phyloP scores from a whole-genome alignment of 1,284 basidiomycete genomes.

The Cutaneotrichosporon spelunceum region DNA sequence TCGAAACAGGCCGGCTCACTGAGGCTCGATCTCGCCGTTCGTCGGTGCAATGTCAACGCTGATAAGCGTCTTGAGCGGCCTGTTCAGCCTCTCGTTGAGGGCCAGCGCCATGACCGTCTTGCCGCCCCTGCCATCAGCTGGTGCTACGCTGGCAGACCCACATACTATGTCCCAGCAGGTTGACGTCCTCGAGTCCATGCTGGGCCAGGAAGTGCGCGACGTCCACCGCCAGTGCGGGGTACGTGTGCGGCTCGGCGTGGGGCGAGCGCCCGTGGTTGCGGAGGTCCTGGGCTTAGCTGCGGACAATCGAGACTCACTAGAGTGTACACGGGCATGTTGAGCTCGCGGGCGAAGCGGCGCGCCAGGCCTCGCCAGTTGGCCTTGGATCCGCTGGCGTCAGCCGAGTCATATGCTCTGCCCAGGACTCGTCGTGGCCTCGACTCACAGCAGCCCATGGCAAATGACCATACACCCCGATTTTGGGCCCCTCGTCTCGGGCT shows the following conservation, averaged over 20 bases:
- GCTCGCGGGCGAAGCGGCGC: conserved; percentile 52
- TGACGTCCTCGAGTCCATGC: conserved; percentile 47
- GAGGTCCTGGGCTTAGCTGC: conserved; percentile 53
- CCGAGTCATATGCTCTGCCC: too few relatives aligned
- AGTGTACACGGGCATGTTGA: conserved; percentile 55
- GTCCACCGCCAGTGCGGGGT: conserved; percentile 52
- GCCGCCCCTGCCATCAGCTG: conserved; percentile 52
- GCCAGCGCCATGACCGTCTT: conserved; percentile 58
- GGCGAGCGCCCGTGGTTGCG: conserved; percentile 58
- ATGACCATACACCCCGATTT: conserved; percentile 52
- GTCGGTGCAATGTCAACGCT: conserved; percentile 59
- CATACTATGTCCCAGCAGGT: conserved; percentile 59
- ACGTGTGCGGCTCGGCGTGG: conserved; percentile 54
- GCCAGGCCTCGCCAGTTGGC: conserved; percentile 59
- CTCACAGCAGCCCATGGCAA: conserved; percentile 55
- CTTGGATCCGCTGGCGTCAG: conserved; percentile 54
- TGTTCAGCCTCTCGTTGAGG: conserved; percentile 48
- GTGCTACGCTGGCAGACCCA: conserved; percentile 27
- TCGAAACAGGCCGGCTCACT: conserved; percentile 38
- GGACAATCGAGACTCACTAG: conserved; percentile 54
- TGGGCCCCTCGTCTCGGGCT: conserved; percentile 11
- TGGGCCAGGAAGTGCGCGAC: conserved; percentile 51
- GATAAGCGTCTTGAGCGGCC: conserved; percentile 50
- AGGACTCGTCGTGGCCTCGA: background rate
- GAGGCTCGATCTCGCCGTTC: conserved; percentile 54